Base-by-base conservation (phyloP, 345 rosid species). In the thale cress (Arabidopsis thaliana) region DNA sequence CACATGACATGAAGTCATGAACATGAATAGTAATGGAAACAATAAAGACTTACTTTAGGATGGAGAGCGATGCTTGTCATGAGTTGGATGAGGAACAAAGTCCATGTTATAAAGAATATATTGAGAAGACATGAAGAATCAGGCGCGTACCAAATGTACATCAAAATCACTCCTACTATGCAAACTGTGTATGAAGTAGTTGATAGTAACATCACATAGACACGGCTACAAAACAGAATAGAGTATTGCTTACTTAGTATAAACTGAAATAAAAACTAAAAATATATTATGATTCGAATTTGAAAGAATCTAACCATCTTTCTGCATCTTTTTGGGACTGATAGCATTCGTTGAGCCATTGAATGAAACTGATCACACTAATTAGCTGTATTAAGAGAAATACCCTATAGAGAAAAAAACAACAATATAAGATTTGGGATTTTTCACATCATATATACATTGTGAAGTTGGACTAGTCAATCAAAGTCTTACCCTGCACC, bases 121-220 rank as follows among this genome's bases (percentile, higher is more conserved):
- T 91, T 94, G 52, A 94, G 95, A 65, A 94, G 86, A 62, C 98
- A 94, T 42, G 98, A 83, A 1, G 93, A 69, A 53, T 91, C 89
- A 4, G 98, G 95, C 14, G 86, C 85, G 56, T 94, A 94, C 98
- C 97, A 94, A 58, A 94, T 88, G 87, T 91, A 94, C 96, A 91
- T 91, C 86, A 91, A 60, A 37, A 90, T 85, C 82, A 91, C 83
- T 78, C 98, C 97, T 40, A 85, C 79, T 16, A 94, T 79, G 83
- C 97, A 87, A 37, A 86, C 72, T 55, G 91, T 81, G 80, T 94
- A 94, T 72, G 96, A 82, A 48, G 71, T 36, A 7, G 96, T 85
- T 71, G 98, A 84, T 58, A 85, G 45, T 63, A 89, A 63, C 91
- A 91, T 90, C 80, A 78, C 93, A 76, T 86, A 88, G 58, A 91